Percentiles rank a stretch among this genome's conserved stretches.
These are phyloP conservation scores for Ambrosia hybrid DNA, from an alignment of 140 eudicot species.

Conservation along the genomic window DNA sequence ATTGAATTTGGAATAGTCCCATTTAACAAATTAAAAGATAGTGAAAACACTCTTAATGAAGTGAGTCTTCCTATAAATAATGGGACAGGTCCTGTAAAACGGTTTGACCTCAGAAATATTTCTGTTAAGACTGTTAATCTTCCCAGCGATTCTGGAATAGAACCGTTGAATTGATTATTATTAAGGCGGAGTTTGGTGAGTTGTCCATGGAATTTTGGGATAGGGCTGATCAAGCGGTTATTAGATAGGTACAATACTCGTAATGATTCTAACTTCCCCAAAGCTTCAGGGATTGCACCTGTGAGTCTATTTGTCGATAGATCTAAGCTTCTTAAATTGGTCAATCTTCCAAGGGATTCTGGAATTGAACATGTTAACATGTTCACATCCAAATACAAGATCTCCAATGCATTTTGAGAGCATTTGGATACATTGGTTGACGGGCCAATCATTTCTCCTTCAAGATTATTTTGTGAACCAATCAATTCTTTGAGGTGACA, in stretches of 20 bases:
- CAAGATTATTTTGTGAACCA: not conserved
- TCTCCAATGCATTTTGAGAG: not conserved
- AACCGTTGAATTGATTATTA: not conserved
- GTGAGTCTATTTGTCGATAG: not conserved
- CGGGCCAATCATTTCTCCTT: not conserved
- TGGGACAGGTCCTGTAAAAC: not conserved
- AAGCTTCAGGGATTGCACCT: not conserved
- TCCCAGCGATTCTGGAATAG: not conserved
- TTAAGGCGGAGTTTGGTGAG: not conserved
- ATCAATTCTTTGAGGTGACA: slow-evolving; percentile 9
- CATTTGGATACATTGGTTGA: not conserved
- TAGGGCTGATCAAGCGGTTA: not conserved
- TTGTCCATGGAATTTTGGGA: not conserved
- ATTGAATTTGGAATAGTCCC: not conserved
- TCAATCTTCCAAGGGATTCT: slow-evolving; percentile 9
- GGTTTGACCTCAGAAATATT: not conserved
- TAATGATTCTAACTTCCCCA: not conserved
- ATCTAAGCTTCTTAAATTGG: slow-evolving; percentile 10
- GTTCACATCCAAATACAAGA: not conserved
- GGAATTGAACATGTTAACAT: not conserved
- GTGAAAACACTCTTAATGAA: not conserved
- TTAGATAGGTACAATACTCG: not conserved
- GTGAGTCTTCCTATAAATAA: not conserved
- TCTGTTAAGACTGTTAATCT: not conserved
- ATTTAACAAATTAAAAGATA: not conserved